Percentiles rank a stretch among this genome's conserved stretches.
These are phyloP conservation scores for Waltergamsia citrina DNA, from an alignment of 2,329 filamentous ascomycete species.

Conservation along the genomic window DNA sequence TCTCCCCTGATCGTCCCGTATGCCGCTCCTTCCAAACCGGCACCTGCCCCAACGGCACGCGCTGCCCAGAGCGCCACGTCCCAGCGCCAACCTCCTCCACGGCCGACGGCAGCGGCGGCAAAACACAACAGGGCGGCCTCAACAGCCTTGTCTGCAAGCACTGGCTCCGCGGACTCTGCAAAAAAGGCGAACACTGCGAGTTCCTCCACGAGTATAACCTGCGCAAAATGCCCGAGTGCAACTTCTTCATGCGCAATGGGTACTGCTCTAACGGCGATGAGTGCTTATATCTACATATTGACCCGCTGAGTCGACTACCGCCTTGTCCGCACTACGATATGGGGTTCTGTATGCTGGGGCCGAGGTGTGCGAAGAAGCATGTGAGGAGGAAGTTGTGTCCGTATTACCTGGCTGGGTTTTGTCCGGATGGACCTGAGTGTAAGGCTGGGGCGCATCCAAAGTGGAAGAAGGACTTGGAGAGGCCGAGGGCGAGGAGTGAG, in stretches of 20 bases:
- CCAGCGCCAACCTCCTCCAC: neutral
- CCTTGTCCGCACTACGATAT: constrained; percentile 87
- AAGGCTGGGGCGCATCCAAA: constrained; percentile 73
- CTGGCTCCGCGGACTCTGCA: constrained; percentile 94
- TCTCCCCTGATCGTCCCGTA: constrained; percentile 67
- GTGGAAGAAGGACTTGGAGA: constrained; percentile 69
- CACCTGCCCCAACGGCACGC: constrained; percentile 75
- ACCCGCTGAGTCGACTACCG: constrained; percentile 68
- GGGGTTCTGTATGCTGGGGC: constrained; percentile 89
- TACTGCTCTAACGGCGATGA: constrained; percentile 97
- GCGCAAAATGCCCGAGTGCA: constrained; percentile 96
- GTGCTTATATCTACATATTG: constrained; percentile 86
- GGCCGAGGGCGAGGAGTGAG: constrained; percentile 60
- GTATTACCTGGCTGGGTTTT: constrained; percentile 91
- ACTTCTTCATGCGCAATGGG: constrained; percentile 86
- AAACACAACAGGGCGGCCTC: constrained; percentile 41
- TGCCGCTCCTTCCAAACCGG: constrained; percentile 82
- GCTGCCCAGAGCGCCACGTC: constrained; percentile 77
- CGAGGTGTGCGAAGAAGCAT: constrained; percentile 80
- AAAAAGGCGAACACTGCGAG: constrained; percentile 94
- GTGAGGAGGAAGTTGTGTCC: constrained; percentile 71
- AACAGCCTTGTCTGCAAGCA: constrained; percentile 95
- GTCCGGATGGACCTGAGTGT: constrained; percentile 70
- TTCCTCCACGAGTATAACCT: constrained; percentile 99
- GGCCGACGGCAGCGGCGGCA: constrained; percentile 20